These are phyloP conservation scores for Citrus hindsii DNA, from an alignment of 345 rosid genomes.

Conservation along the genomic window DNA sequence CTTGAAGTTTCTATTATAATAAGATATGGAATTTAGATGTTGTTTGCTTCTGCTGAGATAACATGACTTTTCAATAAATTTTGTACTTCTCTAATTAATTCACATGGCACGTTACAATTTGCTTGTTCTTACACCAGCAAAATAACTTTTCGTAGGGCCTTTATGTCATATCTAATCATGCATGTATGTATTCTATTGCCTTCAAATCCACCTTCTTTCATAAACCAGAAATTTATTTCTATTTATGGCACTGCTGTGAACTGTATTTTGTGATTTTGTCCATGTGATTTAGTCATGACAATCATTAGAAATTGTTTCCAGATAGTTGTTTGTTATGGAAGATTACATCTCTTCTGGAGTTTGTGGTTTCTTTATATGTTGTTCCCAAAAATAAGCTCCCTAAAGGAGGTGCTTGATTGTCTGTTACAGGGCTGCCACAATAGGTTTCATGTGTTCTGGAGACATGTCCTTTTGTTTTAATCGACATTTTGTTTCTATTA, in stretches of 20 bases:
- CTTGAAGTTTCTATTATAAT: background rate
- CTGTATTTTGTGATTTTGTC: background rate
- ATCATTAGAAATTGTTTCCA: background rate
- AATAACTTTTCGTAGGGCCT: background rate
- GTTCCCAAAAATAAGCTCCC: background rate
- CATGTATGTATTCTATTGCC: background rate
- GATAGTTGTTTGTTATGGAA: background rate
- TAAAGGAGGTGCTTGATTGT: background rate
- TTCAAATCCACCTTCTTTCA: background rate
- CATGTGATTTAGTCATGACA: background rate
- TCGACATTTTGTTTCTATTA: background rate
- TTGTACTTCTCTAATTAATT: background rate
- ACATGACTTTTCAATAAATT: conserved; percentile 8
- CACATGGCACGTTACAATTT: background rate
- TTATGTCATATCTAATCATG: background rate
- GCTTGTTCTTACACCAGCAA: background rate
- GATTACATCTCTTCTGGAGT: background rate
- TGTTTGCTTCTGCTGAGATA: conserved; percentile 2
- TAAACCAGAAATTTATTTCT: background rate
- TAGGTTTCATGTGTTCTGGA: background rate
- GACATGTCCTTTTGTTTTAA: background rate
- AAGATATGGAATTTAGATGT: background rate
- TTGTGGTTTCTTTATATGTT: background rate
- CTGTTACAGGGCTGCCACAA: background rate
- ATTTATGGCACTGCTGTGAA: background rate